phyloP scores from a whole-genome alignment of 1,284 basidiomycete species.

The Puccinia triticina region DNA sequence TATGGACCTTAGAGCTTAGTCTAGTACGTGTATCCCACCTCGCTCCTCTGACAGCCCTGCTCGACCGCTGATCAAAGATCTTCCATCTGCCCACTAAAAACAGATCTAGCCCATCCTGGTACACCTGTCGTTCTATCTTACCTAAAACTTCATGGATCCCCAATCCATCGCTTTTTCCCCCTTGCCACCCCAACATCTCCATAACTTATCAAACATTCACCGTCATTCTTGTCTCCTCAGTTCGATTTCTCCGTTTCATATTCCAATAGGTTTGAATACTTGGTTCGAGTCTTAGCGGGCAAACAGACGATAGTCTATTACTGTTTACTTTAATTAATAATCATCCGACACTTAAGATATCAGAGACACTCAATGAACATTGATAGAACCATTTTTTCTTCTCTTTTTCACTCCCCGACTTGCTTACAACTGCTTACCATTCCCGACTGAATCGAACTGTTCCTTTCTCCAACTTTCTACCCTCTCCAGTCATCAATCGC shows the following conservation, averaged over 20 bases:
- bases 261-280: not conserved
- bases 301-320: not conserved
- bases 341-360: not conserved
- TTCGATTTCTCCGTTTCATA: not conserved
- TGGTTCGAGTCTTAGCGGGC: not conserved
- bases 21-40: conserved; percentile 68
- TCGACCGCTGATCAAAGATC: not conserved
- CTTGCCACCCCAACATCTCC: not conserved
- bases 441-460: too few species aligned
- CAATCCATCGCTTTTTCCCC: conserved; percentile 8
- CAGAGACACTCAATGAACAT: not conserved
- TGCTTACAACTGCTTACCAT: too few species aligned
- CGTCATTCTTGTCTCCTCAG: not conserved
- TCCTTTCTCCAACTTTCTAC: too few species aligned
- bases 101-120: not conserved
- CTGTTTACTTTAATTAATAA: not conserved
- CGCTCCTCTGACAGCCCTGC: not conserved
- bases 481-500: too few species aligned
- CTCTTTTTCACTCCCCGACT: not conserved
- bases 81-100: not conserved
- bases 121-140: not conserved
- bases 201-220: not conserved
- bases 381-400: not conserved
- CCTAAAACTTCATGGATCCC: not conserved
- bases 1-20: conserved; percentile 98